phyloP scores from a whole-genome alignment of 2,329 filamentous ascomycete species.

The Trichoderma brevicompactum region DNA sequence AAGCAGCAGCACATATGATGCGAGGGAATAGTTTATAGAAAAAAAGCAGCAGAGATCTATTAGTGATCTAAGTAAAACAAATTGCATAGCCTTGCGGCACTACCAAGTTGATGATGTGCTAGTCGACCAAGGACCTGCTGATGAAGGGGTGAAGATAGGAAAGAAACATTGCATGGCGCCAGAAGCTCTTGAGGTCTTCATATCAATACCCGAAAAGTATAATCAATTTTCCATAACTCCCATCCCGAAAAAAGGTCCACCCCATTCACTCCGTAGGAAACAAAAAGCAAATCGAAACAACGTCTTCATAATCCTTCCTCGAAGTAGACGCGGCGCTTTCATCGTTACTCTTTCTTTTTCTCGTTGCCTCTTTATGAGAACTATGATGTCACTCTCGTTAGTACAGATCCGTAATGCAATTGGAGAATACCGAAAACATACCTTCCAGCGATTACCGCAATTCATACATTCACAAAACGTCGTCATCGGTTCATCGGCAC shows the following conservation, averaged over 20 bases:
- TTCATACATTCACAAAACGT: slow-evolving; percentile 74
- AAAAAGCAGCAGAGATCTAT: slow-evolving; percentile 24
- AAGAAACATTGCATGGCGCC: neutral
- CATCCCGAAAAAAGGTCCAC: slow-evolving; percentile 17
- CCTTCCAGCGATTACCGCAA: slow-evolving; percentile 75
- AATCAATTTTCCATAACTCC: slow-evolving; percentile 29
- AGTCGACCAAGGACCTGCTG: neutral
- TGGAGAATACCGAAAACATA: slow-evolving; percentile 43
- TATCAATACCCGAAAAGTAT: slow-evolving; percentile 3
- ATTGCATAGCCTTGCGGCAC: slow-evolving; percentile 7
- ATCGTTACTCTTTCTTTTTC: neutral
- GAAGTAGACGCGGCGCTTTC: neutral
- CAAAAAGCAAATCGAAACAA: slow-evolving; percentile 13
- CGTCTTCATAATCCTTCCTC: neutral
- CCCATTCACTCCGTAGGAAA: slow-evolving; percentile 15
- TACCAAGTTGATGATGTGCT: neutral
- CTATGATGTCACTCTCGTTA: neutral
- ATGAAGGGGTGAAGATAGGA: neutral
- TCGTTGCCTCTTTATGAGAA: slow-evolving; percentile 20
- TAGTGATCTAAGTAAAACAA: slow-evolving; percentile 24
- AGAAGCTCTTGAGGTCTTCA: slow-evolving; percentile 9
- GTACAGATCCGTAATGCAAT: neutral
- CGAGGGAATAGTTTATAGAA: neutral
- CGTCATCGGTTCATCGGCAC: slow-evolving; percentile 91
- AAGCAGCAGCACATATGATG: neutral